A percentile compares a stretch with the other conserved stretches of the same genome.
Conservation (phyloP, 345 rosid genomes). For the Syzygium oleosum region DNA sequence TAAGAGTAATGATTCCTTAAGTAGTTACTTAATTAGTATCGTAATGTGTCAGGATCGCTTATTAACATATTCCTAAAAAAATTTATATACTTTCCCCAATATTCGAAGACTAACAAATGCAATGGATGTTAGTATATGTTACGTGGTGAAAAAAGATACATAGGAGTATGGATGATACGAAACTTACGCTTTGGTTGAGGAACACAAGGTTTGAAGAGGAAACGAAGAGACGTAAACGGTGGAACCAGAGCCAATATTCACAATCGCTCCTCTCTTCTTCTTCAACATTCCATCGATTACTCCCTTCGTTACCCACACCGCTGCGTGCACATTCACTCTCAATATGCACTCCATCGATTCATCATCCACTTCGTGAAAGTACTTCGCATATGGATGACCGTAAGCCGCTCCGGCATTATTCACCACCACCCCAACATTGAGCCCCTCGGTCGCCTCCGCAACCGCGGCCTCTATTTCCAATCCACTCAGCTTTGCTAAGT, state of each 20-base stretch:
- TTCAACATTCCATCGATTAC: conserved; percentile 32
- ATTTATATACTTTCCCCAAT: not conserved
- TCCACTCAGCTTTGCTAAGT: conserved; percentile 15
- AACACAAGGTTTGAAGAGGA: conserved; percentile 20
- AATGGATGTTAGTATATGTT: not conserved
- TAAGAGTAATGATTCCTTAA: not conserved
- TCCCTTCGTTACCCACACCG: conserved; percentile 21
- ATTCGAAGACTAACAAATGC: not conserved
- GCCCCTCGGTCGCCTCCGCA: conserved; percentile 11
- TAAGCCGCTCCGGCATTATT: conserved; percentile 29
- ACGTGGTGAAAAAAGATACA: not conserved
- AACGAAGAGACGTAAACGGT: conserved; percentile 14
- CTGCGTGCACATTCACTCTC: conserved; percentile 31
- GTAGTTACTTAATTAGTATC: not conserved
- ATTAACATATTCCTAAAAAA: not conserved
- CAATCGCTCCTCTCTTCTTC: conserved; percentile 41
- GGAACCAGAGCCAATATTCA: conserved; percentile 43
- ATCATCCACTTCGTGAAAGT: conserved; percentile 28
- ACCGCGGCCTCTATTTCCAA: conserved; percentile 10
- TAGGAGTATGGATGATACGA: not conserved
- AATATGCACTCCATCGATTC: conserved; percentile 22
- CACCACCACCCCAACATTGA: conserved; percentile 32
- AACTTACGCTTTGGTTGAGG: conserved; percentile 41
- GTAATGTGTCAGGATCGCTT: not conserved
- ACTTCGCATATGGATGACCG: conserved; percentile 9